Conservation (phyloP, 371 early-diverging fungal species). For the Mucor saturninus region DNA sequence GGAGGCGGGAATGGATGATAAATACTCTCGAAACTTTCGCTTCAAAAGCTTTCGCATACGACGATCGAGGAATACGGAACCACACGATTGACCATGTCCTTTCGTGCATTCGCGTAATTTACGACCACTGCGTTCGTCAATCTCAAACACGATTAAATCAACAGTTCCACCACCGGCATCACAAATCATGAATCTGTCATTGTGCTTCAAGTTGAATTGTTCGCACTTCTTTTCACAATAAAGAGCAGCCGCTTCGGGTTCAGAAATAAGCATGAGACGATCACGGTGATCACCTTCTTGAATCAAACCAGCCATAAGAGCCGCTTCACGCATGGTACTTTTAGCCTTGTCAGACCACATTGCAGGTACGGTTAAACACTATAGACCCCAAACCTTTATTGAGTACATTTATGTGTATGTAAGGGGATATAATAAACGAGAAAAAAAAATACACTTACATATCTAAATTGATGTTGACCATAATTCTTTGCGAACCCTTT, state of each 20-base stretch:
- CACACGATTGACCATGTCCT: constrained; percentile 65
- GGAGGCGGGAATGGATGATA: constrained; percentile 58
- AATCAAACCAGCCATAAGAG: constrained; percentile 50
- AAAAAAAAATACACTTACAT: constrained; percentile 19
- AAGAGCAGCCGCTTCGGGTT: constrained; percentile 59
- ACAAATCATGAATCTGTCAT: constrained; percentile 57
- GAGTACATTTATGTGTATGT: too few species aligned
- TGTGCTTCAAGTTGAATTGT: constrained; percentile 50
- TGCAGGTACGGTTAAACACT: constrained; percentile 61
- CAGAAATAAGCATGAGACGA: constrained; percentile 51
- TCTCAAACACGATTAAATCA: constrained; percentile 47
- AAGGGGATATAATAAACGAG: background rate
- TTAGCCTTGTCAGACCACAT: constrained; percentile 60
- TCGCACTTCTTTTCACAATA: constrained; percentile 61
- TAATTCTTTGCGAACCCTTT: constrained; percentile 52
- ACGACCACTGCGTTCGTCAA: constrained; percentile 43
- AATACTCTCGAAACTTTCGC: constrained; percentile 55
- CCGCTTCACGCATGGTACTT: constrained; percentile 56
- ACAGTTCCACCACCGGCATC: constrained; percentile 56
- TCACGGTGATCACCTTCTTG: constrained; percentile 44
- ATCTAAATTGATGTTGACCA: constrained; percentile 49
- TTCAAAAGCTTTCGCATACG: constrained; percentile 63
- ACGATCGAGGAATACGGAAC: constrained; percentile 63
- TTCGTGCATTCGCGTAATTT: constrained; percentile 61
- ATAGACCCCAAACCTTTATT: background rate